These are phyloP conservation scores for Suhomyces yuchorum DNA, from an alignment of 1,139 yeast genomes.

Conservation along the genomic window DNA sequence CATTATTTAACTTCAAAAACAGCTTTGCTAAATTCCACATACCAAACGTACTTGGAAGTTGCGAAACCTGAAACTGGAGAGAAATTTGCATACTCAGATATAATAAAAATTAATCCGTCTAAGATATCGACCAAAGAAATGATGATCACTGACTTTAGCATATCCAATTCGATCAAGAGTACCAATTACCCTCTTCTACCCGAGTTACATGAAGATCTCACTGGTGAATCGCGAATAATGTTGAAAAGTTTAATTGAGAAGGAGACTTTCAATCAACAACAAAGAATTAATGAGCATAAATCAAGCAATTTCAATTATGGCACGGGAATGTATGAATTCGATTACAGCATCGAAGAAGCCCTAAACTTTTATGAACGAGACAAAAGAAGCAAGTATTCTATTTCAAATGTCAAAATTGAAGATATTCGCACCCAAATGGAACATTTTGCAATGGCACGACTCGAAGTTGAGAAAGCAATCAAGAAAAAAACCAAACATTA, in stretches of 20 bases:
- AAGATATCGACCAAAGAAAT: slow-evolving; percentile 28
- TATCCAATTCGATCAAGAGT: slow-evolving; percentile 19
- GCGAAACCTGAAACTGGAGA: slow-evolving; percentile 11
- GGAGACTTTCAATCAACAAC: slow-evolving; percentile 3
- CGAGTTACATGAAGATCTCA: slow-evolving; percentile 16
- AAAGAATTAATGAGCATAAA: slow-evolving; percentile 8
- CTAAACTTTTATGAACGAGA: slow-evolving; percentile 21
- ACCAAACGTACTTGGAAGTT: slow-evolving; percentile 21
- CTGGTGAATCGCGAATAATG: slow-evolving; percentile 2
- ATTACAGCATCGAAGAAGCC: slow-evolving; percentile 30
- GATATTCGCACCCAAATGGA: slow-evolving; percentile 24
- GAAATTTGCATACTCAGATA: slow-evolving; percentile 21
- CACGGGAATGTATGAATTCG: slow-evolving; percentile 28
- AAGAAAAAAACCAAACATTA: neutral
- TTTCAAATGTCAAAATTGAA: slow-evolving; percentile 23
- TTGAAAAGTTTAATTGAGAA: slow-evolving; percentile 13
- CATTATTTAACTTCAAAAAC: slow-evolving; percentile 27
- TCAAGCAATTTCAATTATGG: slow-evolving; percentile 23
- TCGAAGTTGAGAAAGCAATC: slow-evolving; percentile 19
- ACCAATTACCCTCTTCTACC: slow-evolving; percentile 30
- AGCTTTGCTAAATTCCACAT: slow-evolving; percentile 20
- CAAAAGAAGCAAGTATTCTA: slow-evolving; percentile 17
- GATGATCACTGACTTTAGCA: slow-evolving; percentile 23
- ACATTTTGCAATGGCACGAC: slow-evolving; percentile 28
- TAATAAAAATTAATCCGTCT: slow-evolving; percentile 26